Percentiles rank a stretch among this genome's conserved stretches.
These are phyloP conservation scores for Purpureocillium lavendulum DNA, from an alignment of 2,329 filamentous ascomycete species.

Conservation along the genomic window DNA sequence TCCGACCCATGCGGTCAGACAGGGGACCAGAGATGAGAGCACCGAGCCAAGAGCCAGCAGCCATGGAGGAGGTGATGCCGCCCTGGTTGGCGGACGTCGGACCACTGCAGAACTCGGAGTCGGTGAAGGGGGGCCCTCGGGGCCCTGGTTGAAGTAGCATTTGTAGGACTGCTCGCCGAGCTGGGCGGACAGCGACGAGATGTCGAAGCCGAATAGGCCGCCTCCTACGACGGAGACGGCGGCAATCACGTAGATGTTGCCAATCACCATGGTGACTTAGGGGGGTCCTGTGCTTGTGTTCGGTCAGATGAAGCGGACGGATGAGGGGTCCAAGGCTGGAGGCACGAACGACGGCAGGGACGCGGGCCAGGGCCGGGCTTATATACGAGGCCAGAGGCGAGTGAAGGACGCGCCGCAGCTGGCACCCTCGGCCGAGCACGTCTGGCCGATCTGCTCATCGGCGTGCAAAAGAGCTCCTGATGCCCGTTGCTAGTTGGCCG, in stretches of 20 bases:
- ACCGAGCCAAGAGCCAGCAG: conserved; percentile 42
- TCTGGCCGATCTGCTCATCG: no score
- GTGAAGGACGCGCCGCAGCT: no score
- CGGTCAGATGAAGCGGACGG: no score
- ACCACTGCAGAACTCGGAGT: conserved; percentile 20
- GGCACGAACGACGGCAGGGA: no score
- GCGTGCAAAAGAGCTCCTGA: no score
- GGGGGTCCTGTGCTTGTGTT: no score
- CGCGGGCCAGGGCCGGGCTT: no score
- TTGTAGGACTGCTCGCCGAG: conserved; percentile 25
- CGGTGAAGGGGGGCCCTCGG: conserved; percentile 20
- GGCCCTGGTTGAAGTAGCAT: conserved; percentile 29
- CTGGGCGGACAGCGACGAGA: conserved; percentile 46
- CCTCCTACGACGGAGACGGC: conserved; percentile 28
- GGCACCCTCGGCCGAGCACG: no score
- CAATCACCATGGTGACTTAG: conserved; percentile 15
- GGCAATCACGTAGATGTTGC: conserved; percentile 27
- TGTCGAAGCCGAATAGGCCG: conserved; percentile 45
- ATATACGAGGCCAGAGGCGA: no score
- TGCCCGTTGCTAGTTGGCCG: no score
- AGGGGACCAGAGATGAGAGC: conserved; percentile 38
- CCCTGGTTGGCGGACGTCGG: conserved; percentile 35
- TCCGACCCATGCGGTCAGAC: conserved; percentile 40
- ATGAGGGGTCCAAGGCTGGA: no score
- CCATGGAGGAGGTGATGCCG: conserved; percentile 43